Evolutionary conservation across 2,329 filamentous ascomycete genomes (phyloP).

Genomic region (Ascochyta clinopodiicola): DNA sequence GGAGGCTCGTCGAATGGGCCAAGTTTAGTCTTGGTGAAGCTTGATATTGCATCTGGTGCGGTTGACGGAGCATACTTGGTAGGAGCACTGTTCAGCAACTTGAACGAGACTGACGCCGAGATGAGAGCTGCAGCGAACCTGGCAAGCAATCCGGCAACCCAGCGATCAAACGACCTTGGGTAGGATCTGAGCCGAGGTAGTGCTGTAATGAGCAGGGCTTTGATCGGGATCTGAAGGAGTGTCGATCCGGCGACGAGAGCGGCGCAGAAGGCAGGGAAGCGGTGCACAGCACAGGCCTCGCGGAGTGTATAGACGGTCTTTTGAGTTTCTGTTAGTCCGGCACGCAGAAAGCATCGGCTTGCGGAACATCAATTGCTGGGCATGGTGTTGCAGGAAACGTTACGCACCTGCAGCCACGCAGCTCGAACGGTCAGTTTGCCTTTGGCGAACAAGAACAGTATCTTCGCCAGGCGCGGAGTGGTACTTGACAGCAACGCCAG

Average conservation of each 20-base stretch:
- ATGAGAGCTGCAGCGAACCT: constrained; percentile 55
- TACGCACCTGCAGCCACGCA: constrained; percentile 32
- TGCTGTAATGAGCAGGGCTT: constrained; percentile 13
- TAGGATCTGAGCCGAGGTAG: constrained; percentile 20
- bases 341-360: too few relatives aligned
- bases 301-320: constrained; percentile 41
- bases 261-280: constrained; percentile 62
- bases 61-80: constrained; percentile 6
- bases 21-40: constrained; percentile 20
- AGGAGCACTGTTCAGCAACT: constrained; percentile 54
- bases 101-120: constrained; percentile 59
- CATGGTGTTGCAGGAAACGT: not conserved
- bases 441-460: constrained; percentile 27
- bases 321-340: not conserved
- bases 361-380: too few relatives aligned
- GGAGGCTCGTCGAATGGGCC: constrained; percentile 38
- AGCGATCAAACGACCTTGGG: constrained; percentile 5
- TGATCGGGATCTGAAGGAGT: constrained; percentile 49
- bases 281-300: constrained; percentile 52
- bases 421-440: constrained; percentile 26
- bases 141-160: constrained; percentile 16
- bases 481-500: constrained; percentile 38
- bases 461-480: constrained; percentile 29
- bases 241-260: constrained; percentile 60
- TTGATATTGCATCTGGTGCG: not conserved